phyloP scores from a whole-genome alignment of 179 eudicot species.

The Silene vulgaris region DNA sequence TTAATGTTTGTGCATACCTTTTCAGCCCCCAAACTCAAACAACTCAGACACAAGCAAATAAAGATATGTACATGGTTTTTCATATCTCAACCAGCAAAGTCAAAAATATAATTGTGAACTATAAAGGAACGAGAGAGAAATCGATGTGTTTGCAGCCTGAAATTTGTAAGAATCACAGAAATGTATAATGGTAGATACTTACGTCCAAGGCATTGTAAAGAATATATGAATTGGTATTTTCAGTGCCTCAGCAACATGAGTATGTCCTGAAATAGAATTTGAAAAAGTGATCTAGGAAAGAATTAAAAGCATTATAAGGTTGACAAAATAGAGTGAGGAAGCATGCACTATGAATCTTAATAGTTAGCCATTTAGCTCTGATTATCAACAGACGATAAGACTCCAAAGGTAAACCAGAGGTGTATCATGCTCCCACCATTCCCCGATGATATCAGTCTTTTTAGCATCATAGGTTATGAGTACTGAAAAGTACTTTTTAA shows the following conservation, averaged over 20 bases:
- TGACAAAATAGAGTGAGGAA: neutral
- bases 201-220: constrained; percentile 99
- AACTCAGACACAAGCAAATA: neutral
- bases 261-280: constrained; percentile 56
- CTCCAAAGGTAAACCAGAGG: constrained; percentile 5
- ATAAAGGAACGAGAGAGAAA: constrained; percentile 1
- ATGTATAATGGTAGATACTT: constrained; percentile 28
- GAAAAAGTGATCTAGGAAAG: constrained; percentile 10
- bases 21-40: neutral
- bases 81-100: constrained; percentile 4
- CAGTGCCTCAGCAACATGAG: constrained; percentile 88
- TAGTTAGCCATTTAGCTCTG: neutral
- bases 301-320: neutral
- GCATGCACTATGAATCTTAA: neutral
- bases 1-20: too few relatives aligned
- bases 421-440: too few relatives aligned
- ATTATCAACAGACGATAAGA: neutral
- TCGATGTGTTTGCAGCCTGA: neutral
- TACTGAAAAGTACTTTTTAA: neutral
- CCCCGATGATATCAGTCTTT: too few relatives aligned
- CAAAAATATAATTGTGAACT: neutral
- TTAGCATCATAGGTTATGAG: too few relatives aligned
- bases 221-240: constrained; percentile 77
- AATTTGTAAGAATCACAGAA: neutral
- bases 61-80: neutral